A percentile compares a stretch with the other conserved stretches of the same genome.
These are phyloP conservation scores for Macadamia integrifolia DNA, from an alignment of 164 flowering plant genomes.

Conservation along the genomic window DNA sequence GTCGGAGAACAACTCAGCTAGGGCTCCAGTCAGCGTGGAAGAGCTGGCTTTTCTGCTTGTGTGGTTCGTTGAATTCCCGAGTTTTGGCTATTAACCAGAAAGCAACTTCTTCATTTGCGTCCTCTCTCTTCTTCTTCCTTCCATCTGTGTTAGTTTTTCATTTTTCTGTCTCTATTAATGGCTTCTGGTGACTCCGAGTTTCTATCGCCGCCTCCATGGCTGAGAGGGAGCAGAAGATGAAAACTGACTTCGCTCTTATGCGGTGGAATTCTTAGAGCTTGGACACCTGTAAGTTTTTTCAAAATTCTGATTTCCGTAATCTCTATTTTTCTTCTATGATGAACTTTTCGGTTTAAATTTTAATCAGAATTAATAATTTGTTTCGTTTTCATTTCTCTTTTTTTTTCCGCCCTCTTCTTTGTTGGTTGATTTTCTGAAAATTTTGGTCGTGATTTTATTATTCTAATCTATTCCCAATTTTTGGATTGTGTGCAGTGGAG, in stretches of 20 bases:
- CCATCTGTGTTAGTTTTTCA: constrained; percentile 2
- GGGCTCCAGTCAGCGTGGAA: constrained; percentile 7
- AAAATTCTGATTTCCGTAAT: not conserved
- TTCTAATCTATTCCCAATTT: not conserved
- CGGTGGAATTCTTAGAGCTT: not conserved
- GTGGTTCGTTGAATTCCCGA: constrained; percentile 14
- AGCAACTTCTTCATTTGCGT: not conserved
- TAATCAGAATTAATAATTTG: not conserved
- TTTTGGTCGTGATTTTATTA: not conserved
- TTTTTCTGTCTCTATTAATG: constrained; percentile 11
- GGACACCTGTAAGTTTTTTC: constrained; percentile 7
- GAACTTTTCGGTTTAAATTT: not conserved
- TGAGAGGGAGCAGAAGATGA: not conserved
- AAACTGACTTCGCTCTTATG: not conserved
- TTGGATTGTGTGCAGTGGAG: constrained; percentile 3
- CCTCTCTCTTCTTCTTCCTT: not conserved
- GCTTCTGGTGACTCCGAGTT: constrained; percentile 29
- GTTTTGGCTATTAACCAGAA: constrained; percentile 5
- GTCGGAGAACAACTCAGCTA: constrained; percentile 4
- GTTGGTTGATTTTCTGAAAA: not conserved
- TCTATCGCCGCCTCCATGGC: constrained; percentile 19
- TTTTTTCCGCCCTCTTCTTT: not conserved
- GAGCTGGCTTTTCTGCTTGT: constrained; percentile 3
- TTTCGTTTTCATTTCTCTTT: not conserved
- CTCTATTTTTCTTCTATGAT: not conserved